Evolutionary conservation across 202 grass and related monocot genomes (phyloP).

Genomic region (Carex arenaria): DNA sequence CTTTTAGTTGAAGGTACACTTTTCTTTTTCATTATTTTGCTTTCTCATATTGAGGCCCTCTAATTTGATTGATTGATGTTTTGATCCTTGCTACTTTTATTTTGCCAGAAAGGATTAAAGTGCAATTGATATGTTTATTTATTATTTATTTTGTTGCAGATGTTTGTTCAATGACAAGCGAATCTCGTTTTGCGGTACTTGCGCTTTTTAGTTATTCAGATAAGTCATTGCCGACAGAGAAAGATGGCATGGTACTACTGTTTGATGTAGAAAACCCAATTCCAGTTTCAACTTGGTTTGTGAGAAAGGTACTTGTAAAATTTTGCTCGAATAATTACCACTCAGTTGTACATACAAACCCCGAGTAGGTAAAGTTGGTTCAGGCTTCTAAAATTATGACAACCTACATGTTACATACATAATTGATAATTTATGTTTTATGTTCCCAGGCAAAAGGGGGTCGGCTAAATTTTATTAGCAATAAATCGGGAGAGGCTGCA

Average conservation of each 20-base stretch:
- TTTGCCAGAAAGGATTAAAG: not conserved
- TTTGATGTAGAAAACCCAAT: constrained; percentile 61
- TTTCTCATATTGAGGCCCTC: not conserved
- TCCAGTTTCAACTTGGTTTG: constrained; percentile 56
- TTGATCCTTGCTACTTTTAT: not conserved
- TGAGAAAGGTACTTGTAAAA: constrained; percentile 63
- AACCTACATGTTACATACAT: not conserved
- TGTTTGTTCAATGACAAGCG: constrained; percentile 48
- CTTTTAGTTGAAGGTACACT: constrained; percentile 75
- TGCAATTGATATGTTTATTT: not conserved
- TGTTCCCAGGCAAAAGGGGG: constrained; percentile 62
- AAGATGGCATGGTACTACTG: constrained; percentile 71
- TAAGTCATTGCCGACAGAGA: constrained; percentile 26
- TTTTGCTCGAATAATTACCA: not conserved
- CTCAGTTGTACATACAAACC: not conserved
- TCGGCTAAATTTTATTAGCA: constrained; percentile 55
- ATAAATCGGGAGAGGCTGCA: constrained; percentile 22
- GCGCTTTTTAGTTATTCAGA: constrained; percentile 36
- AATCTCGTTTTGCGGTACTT: constrained; percentile 59
- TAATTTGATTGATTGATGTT: constrained; percentile 1
- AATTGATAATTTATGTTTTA: constrained; percentile 18
- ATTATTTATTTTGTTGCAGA: constrained; percentile 42
- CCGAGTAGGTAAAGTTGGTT: not conserved
- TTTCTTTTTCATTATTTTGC: constrained; percentile 12
- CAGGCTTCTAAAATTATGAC: not conserved